Base-by-base conservation (phyloP, 192 early-diverging fungal species). In the Backusella psychrophila region DNA sequence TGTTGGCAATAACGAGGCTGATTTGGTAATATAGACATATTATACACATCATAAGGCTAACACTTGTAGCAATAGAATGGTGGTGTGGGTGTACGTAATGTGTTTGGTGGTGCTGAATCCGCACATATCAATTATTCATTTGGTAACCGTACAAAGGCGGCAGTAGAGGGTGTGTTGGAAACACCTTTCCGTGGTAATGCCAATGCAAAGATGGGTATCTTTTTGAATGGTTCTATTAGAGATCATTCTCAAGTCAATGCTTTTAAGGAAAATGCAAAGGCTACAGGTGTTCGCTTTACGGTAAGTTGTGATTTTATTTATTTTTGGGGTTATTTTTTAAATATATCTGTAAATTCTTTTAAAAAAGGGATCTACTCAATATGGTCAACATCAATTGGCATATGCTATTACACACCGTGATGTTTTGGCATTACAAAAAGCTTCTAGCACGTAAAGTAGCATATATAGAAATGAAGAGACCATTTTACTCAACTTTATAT, bases 41-140 rank as follows among this genome's bases (percentile, higher is more conserved):
- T 2, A 33, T 33, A 3, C 2, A 31, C 3, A 33, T 33, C 33
- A 33, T 3, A 33, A 33, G 33, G 33, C 33, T 33, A 33, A 33
- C 31, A 33, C 33, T 33, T 33, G 2, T 33, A 3, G 2, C 33
- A 3, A 33, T 73, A 80, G 80, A 75, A 42, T 23, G 80, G 76
- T 19, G 86, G 91, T 0, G 83, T 91, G 52, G 87, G 87, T 42
- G 69, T 96, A 38, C 86, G 91, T 66, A 98, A 99, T 76, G 83
- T 93, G 4, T 93, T 96, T 80, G 97, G 97, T 29, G 93, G 90
- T 36, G 97, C 91, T 31, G 97, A 99, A 83, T 87, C 87, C 19
- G 73, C 95, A 6, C 88, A 88, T 72, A 88, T 89, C 26, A 77
- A 38, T 23, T 74, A 75, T 26, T 56, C 73, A 23, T 81, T 81